Evolutionary conservation across 768 basidiomycete genomes (phyloP).

Genomic region (Tulasnella sp.): DNA sequence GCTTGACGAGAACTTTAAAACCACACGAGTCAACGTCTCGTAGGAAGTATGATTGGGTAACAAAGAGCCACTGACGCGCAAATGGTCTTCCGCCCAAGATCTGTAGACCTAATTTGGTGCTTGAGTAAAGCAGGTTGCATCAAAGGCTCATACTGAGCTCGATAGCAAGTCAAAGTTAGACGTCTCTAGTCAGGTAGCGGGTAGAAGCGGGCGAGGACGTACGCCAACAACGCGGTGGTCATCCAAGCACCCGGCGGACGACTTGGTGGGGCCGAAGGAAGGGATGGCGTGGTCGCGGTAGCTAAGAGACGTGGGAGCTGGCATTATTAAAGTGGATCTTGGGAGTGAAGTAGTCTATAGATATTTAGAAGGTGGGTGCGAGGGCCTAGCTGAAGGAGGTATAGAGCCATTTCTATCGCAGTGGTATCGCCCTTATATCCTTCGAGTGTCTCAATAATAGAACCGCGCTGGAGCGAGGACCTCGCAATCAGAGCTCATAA

Average conservation of each 20-base stretch:
- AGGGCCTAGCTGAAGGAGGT: neutral
- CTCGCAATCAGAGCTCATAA: no score
- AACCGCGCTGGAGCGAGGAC: neutral
- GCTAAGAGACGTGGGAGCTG: slow-evolving; percentile 11
- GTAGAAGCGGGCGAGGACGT: neutral
- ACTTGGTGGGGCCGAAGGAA: slow-evolving; percentile 12
- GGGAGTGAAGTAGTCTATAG: no score
- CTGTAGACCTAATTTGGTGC: slow-evolving; percentile 75
- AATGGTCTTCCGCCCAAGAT: slow-evolving; percentile 67
- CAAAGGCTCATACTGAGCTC: slow-evolving; percentile 80
- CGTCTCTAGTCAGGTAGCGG: neutral
- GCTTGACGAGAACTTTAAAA: slow-evolving; percentile 63
- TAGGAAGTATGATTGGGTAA: neutral
- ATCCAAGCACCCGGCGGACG: slow-evolving; percentile 19
- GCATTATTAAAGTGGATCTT: neutral
- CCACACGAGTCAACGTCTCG: neutral
- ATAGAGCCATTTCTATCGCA: neutral
- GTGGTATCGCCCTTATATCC: neutral
- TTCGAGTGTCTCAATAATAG: neutral
- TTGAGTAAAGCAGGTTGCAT: slow-evolving; percentile 87
- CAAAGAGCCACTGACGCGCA: slow-evolving; percentile 34
- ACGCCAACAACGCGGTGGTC: slow-evolving; percentile 23
- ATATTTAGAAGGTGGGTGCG: no score
- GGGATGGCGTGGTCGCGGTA: slow-evolving; percentile 18
- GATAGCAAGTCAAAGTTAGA: neutral